Base-by-base conservation (phyloP, 225 moss, liverwort and hornwort species). In the Polytrichum formosum region DNA sequence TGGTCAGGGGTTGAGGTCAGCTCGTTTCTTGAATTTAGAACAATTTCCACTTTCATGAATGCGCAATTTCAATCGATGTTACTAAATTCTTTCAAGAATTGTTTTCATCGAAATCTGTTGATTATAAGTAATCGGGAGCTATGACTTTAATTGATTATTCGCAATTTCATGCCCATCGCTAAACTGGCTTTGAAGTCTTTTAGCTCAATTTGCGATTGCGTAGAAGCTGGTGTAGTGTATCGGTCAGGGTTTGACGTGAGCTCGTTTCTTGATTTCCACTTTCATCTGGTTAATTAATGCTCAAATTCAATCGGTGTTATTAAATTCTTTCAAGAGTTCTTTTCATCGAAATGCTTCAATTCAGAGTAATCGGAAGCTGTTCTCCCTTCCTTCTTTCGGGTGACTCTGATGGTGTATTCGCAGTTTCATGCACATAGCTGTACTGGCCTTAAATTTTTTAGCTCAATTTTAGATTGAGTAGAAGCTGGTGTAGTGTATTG, bases 1-100 rank as follows among this genome's bases (percentile, higher is more conserved):
- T 91, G 91, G 69, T 82, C 74, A 67, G 94, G 92, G 66, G 81
- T 87, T 77, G 92, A 94, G 98, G 98, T 85, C 62, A 80, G 74
- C 69, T 70, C 66, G 22, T 33, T 67, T 73, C 25, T 21, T 73
- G 68, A 23, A 37, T 25, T 6, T 20, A 62, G 31, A 31, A 31
- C 31, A 31, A 31, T 31, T 31, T 31, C 31, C 31, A 31, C 31
- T 31, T 30, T 30, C 6, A 30, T 6, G 7, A 7, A 31, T 31
- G 31, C 6, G 31, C 31, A 31, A 7, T 31, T 31, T 7, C 31
- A 35, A 9, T 8, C 33, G 33, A 9, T 35, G 35, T 35, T 35
- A 35, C 35, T 35, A 35, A 9, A 35, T 9, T 35, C 7, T 35
- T 35, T 35, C 9, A 35, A 9, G 7, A 31, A 35, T 8, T 9